These are phyloP conservation scores for Apiotrichum porosum DNA, from an alignment of 1,284 basidiomycete species.

Conservation along the genomic window DNA sequence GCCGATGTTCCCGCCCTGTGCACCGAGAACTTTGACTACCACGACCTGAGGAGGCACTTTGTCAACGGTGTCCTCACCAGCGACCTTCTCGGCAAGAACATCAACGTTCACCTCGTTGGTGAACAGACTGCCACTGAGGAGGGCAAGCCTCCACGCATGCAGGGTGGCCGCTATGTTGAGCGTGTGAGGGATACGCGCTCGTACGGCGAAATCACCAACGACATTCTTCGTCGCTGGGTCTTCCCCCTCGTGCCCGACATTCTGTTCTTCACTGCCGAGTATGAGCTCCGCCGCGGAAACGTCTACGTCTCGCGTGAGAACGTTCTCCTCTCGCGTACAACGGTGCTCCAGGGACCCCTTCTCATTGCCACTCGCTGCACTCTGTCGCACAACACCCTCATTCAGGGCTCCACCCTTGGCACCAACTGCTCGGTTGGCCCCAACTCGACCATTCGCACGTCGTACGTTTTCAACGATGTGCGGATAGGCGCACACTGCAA, in stretches of 20 bases:
- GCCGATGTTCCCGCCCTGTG: constrained; percentile 78
- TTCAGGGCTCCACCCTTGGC: constrained; percentile 63
- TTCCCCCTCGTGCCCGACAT: constrained; percentile 93
- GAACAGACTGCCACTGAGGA: constrained; percentile 12
- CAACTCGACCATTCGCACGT: constrained; percentile 61
- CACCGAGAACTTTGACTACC: constrained; percentile 98
- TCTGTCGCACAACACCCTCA: constrained; percentile 37
- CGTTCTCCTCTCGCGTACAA: constrained; percentile 68
- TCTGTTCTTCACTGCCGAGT: constrained; percentile 74
- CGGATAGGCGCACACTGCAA: constrained; percentile 69
- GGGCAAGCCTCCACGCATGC: constrained; percentile 5
- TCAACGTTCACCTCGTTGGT: constrained; percentile 81
- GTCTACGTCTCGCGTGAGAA: constrained; percentile 76
- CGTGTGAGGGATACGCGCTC: constrained; percentile 82
- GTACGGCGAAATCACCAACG: constrained; percentile 85
- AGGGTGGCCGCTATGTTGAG: constrained; percentile 71
- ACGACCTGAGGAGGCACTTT: constrained; percentile 84
- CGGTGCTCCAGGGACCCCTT: constrained; percentile 36
- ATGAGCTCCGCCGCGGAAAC: constrained; percentile 78
- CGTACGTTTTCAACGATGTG: constrained; percentile 78
- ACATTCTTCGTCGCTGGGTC: constrained; percentile 86
- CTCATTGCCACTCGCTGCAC: constrained; percentile 36
- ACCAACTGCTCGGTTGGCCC: constrained; percentile 76
- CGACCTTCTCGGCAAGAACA: constrained; percentile 91
- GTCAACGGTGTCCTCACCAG: constrained; percentile 94